Conservation (phyloP, 371 early-diverging fungal genomes). For the Circinella umbellata region DNA sequence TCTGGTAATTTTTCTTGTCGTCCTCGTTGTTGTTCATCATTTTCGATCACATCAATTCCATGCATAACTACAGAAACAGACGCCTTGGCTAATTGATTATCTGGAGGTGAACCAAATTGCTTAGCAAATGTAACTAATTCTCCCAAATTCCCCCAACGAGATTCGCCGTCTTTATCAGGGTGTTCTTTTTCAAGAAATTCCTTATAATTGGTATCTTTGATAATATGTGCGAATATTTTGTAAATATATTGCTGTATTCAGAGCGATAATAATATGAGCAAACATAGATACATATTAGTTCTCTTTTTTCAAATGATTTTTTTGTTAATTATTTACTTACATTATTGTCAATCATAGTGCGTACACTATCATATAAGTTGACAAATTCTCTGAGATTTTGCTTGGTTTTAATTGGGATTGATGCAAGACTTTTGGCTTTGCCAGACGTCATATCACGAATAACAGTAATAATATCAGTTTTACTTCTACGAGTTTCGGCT, state of each 20-base stretch:
- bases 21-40: background rate
- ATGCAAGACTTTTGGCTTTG: background rate
- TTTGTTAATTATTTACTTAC: constrained; percentile 6
- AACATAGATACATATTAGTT: too few relatives aligned
- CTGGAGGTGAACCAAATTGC: constrained; percentile 11
- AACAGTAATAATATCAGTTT: constrained; percentile 12
- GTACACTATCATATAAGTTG: constrained; percentile 10
- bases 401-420: background rate
- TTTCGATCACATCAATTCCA: background rate
- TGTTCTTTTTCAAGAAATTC: constrained; percentile 26
- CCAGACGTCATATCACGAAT: constrained; percentile 8
- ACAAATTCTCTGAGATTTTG: constrained; percentile 15
- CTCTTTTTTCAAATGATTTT: too few relatives aligned
- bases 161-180: constrained; percentile 22
- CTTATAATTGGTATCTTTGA: constrained; percentile 26
- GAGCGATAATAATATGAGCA: background rate
- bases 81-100: background rate
- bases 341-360: constrained; percentile 19
- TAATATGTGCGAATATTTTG: constrained; percentile 28
- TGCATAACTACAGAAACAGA: background rate
- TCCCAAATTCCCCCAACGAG: constrained; percentile 40
- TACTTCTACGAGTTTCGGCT: constrained; percentile 14
- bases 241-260: constrained; percentile 18
- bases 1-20: too few relatives aligned
- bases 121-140: constrained; percentile 38